Evolutionary conservation across 2,329 filamentous ascomycete genomes (phyloP).

Genomic region (Fusarium pseudonygamai): DNA sequence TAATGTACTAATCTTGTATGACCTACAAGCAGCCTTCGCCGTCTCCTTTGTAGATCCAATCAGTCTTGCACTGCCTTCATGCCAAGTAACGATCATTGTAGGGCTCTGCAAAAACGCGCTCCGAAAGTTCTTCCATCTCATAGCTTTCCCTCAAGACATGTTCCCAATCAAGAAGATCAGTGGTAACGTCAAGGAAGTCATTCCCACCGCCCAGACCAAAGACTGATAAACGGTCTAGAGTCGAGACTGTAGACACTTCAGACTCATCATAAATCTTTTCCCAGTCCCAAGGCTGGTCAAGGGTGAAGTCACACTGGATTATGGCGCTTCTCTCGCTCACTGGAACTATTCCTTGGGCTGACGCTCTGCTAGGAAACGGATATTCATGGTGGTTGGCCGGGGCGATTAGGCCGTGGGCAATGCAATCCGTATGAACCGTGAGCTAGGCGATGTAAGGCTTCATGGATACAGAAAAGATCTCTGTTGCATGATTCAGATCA

Average conservation of each 20-base stretch:
- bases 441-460: accelerated
- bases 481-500: accelerated
- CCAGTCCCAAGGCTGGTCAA: not conserved
- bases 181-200: accelerated
- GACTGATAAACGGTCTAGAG: accelerated
- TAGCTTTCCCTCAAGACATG: accelerated
- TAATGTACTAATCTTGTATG: too few relatives aligned
- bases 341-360: accelerated
- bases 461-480: accelerated
- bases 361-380: accelerated
- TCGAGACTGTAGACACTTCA: accelerated
- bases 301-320: not conserved
- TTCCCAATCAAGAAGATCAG: not conserved
- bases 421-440: not conserved
- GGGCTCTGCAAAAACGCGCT: accelerated
- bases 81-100: accelerated
- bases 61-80: accelerated
- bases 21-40: too few relatives aligned
- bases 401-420: accelerated
- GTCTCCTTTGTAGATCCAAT: too few relatives aligned
- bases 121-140: not conserved
- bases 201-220: accelerated
- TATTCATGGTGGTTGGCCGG: accelerated
- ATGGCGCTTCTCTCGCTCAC: not conserved
- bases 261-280: accelerated